phyloP scores from a whole-genome alignment of 257 asterid species.

The Dorcoceras hygrometricum region DNA sequence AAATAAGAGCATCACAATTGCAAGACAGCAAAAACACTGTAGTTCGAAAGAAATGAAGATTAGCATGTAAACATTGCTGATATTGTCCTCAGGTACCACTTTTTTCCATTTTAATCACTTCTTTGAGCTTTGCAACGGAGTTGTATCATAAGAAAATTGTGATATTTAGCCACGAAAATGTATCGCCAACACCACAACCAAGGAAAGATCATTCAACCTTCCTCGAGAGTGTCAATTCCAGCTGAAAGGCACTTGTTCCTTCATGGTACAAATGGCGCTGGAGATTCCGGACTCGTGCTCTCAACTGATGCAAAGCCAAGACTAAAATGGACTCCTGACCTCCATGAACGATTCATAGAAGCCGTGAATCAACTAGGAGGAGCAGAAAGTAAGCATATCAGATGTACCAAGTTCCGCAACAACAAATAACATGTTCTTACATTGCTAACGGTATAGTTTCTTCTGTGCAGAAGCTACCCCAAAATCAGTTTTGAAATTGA shows the following conservation, averaged over 20 bases:
- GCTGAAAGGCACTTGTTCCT: conserved; percentile 70
- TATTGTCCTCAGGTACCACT: conserved; percentile 43
- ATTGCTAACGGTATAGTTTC: conserved; percentile 22
- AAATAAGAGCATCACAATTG: conserved; percentile 30
- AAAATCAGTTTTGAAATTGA: conserved; percentile 87
- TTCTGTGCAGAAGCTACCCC: conserved; percentile 89
- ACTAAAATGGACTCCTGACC: conserved; percentile 80
- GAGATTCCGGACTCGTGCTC: conserved; percentile 78
- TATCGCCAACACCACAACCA: conserved; percentile 56
- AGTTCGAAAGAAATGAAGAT: conserved; percentile 37
- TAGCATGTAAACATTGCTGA: conserved; percentile 31
- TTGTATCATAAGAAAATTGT: background rate
- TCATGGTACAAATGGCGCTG: conserved; percentile 50
- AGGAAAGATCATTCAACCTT: conserved; percentile 50
- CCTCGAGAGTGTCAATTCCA: conserved; percentile 52
- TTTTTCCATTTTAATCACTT: background rate
- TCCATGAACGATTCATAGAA: conserved; percentile 75
- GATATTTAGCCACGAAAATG: conserved; percentile 26
- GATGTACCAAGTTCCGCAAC: conserved; percentile 18
- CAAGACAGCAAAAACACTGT: conserved; percentile 30
- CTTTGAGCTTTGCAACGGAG: background rate
- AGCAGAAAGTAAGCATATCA: conserved; percentile 74
- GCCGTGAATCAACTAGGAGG: conserved; percentile 93
- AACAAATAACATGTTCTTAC: conserved; percentile 6
- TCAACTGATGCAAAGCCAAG: conserved; percentile 95